Evolutionary conservation across 495 filamentous ascomycete genomes (phyloP).

Genomic region (Penicillium ucsense): DNA sequence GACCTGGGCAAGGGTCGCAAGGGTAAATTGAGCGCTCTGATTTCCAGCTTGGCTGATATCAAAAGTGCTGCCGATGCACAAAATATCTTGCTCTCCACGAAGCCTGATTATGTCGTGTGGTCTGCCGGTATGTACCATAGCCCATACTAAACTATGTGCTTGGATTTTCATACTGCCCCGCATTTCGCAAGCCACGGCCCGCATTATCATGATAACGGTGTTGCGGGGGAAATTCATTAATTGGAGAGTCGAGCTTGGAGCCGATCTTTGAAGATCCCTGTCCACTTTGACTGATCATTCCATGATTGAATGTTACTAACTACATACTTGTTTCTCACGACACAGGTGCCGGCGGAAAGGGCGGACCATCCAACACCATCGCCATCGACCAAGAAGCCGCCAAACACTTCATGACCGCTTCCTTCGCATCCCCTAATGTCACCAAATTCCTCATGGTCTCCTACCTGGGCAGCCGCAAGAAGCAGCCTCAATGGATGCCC

Average conservation of each 20-base stretch:
- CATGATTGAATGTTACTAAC: neutral
- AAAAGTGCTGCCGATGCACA: conserved; percentile 52
- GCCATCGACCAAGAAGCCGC: conserved; percentile 62
- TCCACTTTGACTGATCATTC: no score
- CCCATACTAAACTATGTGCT: no score
- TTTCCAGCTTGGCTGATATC: conserved; percentile 62
- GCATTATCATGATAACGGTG: neutral
- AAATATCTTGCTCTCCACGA: conserved; percentile 47
- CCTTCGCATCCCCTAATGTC: conserved; percentile 45
- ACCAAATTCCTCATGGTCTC: conserved; percentile 70
- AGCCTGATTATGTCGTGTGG: conserved; percentile 68
- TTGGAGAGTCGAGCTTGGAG: no score
- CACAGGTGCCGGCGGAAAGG: conserved; percentile 65
- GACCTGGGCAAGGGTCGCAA: conserved; percentile 43
- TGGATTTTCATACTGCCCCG: neutral
- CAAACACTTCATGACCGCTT: conserved; percentile 58
- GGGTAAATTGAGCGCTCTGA: conserved; percentile 49
- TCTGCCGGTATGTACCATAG: conserved; percentile 48
- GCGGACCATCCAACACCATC: conserved; percentile 49
- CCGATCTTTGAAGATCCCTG: no score
- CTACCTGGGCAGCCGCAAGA: conserved; percentile 50
- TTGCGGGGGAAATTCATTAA: no score
- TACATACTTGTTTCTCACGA: neutral
- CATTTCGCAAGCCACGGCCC: neutral
- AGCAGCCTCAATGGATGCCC: conserved; percentile 57